Evolutionary conservation across 2,329 filamentous ascomycete species (phyloP), one percentile per base, ranked within the genome.

Genomic region (Cyclaneusma minus): DNA sequence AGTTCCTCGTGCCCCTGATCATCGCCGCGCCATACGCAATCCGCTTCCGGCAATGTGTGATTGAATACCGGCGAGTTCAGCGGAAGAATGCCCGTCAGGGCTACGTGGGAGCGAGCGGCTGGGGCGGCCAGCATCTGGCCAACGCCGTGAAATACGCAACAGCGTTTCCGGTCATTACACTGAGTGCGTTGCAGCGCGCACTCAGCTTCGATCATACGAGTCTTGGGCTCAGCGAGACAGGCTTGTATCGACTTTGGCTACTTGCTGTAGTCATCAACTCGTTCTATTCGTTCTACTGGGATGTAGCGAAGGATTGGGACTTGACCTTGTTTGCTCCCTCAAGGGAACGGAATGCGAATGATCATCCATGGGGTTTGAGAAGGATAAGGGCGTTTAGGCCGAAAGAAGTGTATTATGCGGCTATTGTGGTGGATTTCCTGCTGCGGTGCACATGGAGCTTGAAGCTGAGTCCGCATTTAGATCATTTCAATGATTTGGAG

Each of bases 281-380:
- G 9, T 60, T 79, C 22, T 98, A 93, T 55, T 84, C 79, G n/a
- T 95, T 95, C 58, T 98, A 89, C 61, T 98, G 89, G 89, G 89
- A 98, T 44, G 73, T 95, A 16, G 66, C 82, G 29, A 89, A 85
- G 56, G 89, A 98, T 59, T 98, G 89, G 89, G 89, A 95, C 46
- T 62, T 98, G 35, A 81, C 78, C 0, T 62, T 95, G 9, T 80
- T 95, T 45, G 68, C 76, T 3, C 49, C 60, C 2, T 48, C 56
- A 9, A 54, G 52, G 19, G 60, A 68, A 34, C 68, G 76, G 35
- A 60, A 61, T 36, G 61, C 64, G 7, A 63, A 64, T 2, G 68
- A 77, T 14, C 67, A 85, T 40, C 69, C 82, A 0, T 89, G 69
- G 47, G 89, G 81, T 2, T 60, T 98, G 22, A 73, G 89, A 15